These are phyloP conservation scores for Panicum miliaceum DNA, from an alignment of 176 grass and related monocot genomes.

Conservation along the genomic window DNA sequence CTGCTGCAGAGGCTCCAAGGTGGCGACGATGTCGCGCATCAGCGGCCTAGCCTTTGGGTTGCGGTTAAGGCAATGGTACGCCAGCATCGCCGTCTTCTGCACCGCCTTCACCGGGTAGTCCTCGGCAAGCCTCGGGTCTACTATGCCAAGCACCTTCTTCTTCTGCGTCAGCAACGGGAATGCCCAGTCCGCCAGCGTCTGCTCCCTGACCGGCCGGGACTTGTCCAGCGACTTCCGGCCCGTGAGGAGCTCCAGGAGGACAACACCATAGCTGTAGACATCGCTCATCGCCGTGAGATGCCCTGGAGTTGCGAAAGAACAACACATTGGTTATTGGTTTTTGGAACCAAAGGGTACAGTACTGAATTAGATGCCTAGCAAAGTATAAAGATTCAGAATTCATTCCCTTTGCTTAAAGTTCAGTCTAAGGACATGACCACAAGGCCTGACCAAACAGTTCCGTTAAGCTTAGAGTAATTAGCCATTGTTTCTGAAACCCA, in stretches of 20 bases:
- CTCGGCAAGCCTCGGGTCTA: conserved; percentile 58
- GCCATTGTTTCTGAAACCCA: neutral
- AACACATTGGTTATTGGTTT: neutral
- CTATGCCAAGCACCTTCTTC: conserved; percentile 58
- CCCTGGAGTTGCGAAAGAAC: conserved; percentile 37
- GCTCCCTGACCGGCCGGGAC: conserved; percentile 64
- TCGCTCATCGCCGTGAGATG: conserved; percentile 89
- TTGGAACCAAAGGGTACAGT: neutral
- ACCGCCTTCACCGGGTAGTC: conserved; percentile 76
- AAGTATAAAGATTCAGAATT: neutral
- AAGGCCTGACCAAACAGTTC: neutral
- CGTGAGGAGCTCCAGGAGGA: conserved; percentile 79
- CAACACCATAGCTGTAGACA: conserved; percentile 89
- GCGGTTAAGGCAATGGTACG: conserved; percentile 78
- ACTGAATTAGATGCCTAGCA: neutral
- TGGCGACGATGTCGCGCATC: conserved; percentile 72
- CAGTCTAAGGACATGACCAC: neutral
- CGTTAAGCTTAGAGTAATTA: neutral
- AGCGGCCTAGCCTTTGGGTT: conserved; percentile 79
- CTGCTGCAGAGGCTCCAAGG: conserved; percentile 65
- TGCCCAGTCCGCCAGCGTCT: conserved; percentile 80
- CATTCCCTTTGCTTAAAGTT: conserved; percentile 1
- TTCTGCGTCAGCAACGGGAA: conserved; percentile 49
- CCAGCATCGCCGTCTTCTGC: conserved; percentile 72
- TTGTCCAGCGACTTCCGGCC: conserved; percentile 75